phyloP scores from a whole-genome alignment of 371 early-diverging fungal genomes.

The Circinella umbellata region DNA sequence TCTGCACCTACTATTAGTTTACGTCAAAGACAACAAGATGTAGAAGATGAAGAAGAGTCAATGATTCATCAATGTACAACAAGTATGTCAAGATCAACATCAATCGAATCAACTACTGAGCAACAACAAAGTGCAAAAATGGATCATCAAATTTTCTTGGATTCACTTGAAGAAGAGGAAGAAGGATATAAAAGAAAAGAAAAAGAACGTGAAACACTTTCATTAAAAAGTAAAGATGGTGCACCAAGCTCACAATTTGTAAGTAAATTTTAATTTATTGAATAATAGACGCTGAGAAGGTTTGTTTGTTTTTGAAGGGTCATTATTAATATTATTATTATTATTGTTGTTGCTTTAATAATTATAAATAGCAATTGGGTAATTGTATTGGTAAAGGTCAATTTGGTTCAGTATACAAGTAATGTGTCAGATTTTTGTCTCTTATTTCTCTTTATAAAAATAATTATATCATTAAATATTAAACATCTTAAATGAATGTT shows the following conservation, averaged over 20 bases:
- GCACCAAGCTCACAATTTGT: conserved; percentile 55
- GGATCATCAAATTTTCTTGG: neutral
- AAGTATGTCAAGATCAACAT: conserved; percentile 14
- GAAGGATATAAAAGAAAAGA: conserved; percentile 11
- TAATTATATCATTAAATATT: neutral
- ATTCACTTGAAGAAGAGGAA: conserved; percentile 6
- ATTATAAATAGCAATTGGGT: conserved; percentile 69
- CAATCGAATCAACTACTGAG: conserved; percentile 12
- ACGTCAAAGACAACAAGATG: conserved; percentile 8
- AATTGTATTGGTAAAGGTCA: conserved; percentile 93
- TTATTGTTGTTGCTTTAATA: no score
- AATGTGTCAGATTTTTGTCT: conserved; percentile 5
- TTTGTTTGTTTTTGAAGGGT: no score
- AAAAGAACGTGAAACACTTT: conserved; percentile 44
- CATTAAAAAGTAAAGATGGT: conserved; percentile 56
- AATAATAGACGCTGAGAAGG: no score
- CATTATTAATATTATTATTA: neutral
- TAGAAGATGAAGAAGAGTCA: neutral
- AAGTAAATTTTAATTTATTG: conserved; percentile 19
- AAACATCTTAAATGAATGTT: no score
- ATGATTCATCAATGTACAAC: conserved; percentile 4
- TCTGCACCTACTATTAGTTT: conserved; percentile 22
- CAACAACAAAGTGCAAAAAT: neutral
- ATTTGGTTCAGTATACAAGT: conserved; percentile 85
- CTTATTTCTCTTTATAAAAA: neutral